Conservation (phyloP, 73 alveolate species). For the Paramecium sexaurelia region DNA sequence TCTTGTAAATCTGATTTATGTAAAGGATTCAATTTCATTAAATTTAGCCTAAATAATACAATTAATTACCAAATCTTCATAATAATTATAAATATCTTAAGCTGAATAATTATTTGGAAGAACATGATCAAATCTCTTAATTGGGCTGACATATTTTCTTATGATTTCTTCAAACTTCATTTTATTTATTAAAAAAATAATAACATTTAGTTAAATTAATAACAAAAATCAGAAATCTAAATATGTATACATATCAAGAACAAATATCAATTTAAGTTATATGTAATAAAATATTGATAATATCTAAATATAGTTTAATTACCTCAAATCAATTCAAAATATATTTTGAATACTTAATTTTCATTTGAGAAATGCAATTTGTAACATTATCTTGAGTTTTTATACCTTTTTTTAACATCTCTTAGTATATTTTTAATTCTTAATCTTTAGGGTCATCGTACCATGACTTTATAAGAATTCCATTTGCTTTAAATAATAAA, state of each 20-base stretch:
- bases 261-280: neutral
- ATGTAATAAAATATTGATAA: neutral
- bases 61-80: neutral
- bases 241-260: neutral
- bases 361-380: neutral
- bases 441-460: constrained; percentile 58
- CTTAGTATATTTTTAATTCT: neutral
- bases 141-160: constrained; percentile 39
- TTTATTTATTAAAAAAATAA: neutral
- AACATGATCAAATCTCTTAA: neutral
- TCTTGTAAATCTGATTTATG: constrained; percentile 45
- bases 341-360: neutral
- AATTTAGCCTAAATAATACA: constrained; percentile 34
- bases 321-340: neutral
- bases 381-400: neutral
- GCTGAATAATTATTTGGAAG: constrained; percentile 28
- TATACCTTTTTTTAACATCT: neutral
- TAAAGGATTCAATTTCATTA: constrained; percentile 50
- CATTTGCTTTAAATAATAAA: neutral
- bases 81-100: constrained; percentile 23
- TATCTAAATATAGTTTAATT: neutral
- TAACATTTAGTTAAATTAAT: neutral
- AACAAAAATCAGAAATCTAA: neutral
- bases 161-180: constrained; percentile 41
- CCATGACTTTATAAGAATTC: constrained; percentile 52